Conservation (phyloP, 2,329 filamentous ascomycete species). For the Westerdykella sp. region DNA sequence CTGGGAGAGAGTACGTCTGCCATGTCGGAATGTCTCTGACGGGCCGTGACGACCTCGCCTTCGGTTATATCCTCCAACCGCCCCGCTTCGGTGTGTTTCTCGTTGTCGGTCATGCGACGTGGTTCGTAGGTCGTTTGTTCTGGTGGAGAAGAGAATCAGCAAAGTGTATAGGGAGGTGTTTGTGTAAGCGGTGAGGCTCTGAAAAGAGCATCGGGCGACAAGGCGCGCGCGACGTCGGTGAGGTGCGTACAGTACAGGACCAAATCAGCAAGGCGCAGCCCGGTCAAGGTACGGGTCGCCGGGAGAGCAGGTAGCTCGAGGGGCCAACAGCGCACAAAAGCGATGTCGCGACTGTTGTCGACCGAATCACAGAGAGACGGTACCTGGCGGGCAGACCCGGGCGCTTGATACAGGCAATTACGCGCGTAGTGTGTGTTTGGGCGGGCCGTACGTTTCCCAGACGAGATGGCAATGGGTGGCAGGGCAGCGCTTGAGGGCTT, state of each 20-base stretch:
- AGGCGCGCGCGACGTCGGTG: slow-evolving; percentile 9
- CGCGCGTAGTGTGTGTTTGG: slow-evolving; percentile 7
- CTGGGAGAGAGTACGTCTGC: slow-evolving; percentile 34
- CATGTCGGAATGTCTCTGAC: slow-evolving; percentile 23
- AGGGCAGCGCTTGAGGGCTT: slow-evolving; percentile 18
- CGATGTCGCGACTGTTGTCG: slow-evolving; percentile 5
- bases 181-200: no score
- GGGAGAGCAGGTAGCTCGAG: neutral
- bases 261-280: neutral
- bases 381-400: slow-evolving; percentile 21
- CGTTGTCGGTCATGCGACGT: slow-evolving; percentile 31
- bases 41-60: slow-evolving; percentile 21
- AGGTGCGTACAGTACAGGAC: slow-evolving; percentile 2
- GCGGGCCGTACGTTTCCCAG: slow-evolving; percentile 12
- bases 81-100: slow-evolving; percentile 19
- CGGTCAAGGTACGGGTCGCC: neutral
- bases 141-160: neutral
- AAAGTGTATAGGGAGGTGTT: neutral
- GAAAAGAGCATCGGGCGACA: neutral
- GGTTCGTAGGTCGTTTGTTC: neutral
- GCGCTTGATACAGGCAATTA: slow-evolving; percentile 6
- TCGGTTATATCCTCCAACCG: slow-evolving; percentile 27
- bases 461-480: slow-evolving; percentile 22
- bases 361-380: slow-evolving; percentile 18
- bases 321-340: slow-evolving; percentile 18